Base-by-base conservation (phyloP, 495 filamentous ascomycete genomes). In the Neurospora intermedia region DNA sequence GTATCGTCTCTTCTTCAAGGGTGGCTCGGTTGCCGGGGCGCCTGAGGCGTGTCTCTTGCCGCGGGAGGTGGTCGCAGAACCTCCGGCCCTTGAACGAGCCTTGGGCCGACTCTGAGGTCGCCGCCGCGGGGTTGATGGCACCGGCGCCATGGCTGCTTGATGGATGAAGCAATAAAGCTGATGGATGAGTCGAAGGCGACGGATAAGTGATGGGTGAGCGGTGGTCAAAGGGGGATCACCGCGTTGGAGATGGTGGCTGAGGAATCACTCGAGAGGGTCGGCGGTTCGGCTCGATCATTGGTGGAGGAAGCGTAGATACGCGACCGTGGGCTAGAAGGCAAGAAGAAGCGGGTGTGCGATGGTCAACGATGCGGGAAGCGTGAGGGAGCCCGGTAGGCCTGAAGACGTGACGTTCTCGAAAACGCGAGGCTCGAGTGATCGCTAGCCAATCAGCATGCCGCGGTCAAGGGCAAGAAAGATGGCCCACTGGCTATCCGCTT, bases 1-100 rank as follows among this genome's bases (percentile, higher is more conserved):
- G 79, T 94, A 95, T 72, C 83, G 81, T 73, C 84, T 80, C 71
- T 83, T 83, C 80, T 88, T 88, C 0, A 78, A 79, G 16, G 86
- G 84, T n/a, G 86, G 87, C 74, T 88, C 87, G 2, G 85, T 85
- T 23, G 84, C 84, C 31, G 83, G 79, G 38, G 77, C 80, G 42
- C 83, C 83, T 71, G 78, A 73, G 16, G 74, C 79, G 27, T 74
- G 70, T 69, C 83, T 79, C 59, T 78, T 81, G 78, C 80, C 79
- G 75, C 84, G 83, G 73, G 81, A 80, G 72, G 84, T 78, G 81
- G 78, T 82, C n/a, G 76, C 69, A 3, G 83, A 80, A 48, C 75
- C 69, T 7, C 82, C 76, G 20, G 81, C 81, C 66, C 81, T 81
- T 69, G 84, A 83, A 41, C 84, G 81, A 23, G 82, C 83, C 62